These are phyloP conservation scores for Luzula sylvatica DNA, from an alignment of 176 grass and related monocot species.

Conservation along the genomic window DNA sequence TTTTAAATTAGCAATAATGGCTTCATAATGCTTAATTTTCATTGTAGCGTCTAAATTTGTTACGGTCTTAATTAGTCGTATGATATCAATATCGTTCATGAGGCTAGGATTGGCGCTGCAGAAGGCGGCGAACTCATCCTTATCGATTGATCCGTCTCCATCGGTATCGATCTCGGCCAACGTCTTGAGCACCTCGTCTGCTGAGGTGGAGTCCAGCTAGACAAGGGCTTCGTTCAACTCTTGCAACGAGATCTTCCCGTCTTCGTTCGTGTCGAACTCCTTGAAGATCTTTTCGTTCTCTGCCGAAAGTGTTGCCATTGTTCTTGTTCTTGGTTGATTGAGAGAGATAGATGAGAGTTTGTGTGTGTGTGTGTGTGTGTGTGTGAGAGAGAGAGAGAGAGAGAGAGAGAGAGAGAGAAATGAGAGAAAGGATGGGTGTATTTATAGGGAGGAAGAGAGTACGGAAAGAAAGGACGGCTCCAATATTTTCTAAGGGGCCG, in stretches of 20 bases:
- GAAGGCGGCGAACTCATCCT: conserved; percentile 71
- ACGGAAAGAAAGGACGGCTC: too few species aligned
- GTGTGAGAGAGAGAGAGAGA: too few species aligned
- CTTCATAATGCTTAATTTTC: too few species aligned
- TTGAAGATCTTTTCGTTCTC: conserved; percentile 86
- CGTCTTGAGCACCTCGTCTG: conserved; percentile 77
- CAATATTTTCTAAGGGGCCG: too few species aligned
- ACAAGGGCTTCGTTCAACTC: conserved; percentile 72
- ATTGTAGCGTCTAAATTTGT: too few species aligned
- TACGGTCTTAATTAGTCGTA: too few species aligned
- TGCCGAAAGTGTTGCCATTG: conserved; percentile 14
- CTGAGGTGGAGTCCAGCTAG: conserved; percentile 61
- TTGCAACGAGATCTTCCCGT: conserved; percentile 74
- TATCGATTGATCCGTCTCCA: conserved; percentile 77
- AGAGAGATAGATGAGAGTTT: not conserved
- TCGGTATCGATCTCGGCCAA: conserved; percentile 95
- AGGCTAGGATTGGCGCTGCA: conserved; percentile 78
- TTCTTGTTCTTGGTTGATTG: not conserved
- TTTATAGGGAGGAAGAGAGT: too few species aligned
- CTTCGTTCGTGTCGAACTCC: conserved; percentile 68
- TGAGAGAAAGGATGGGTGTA: not conserved
- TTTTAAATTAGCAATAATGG: too few species aligned
- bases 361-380: conserved; percentile 7
- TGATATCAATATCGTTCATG: too few species aligned
- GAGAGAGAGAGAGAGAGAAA: not conserved